Conservation (phyloP, 2,329 filamentous ascomycete genomes). For the Aspergillus udagawae region DNA sequence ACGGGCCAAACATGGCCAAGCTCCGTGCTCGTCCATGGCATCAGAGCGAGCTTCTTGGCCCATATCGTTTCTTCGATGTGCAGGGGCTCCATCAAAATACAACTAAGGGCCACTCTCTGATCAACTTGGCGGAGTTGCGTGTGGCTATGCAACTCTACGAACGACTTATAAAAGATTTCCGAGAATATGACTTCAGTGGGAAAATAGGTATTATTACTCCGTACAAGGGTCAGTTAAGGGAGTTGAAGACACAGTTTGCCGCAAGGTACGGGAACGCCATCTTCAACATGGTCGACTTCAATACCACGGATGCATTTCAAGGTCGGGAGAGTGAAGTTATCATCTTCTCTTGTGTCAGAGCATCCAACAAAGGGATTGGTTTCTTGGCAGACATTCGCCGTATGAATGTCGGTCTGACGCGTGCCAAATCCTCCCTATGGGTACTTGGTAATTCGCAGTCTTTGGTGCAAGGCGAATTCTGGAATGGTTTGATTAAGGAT, state of each 20-base stretch:
- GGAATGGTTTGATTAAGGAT: slow-evolving; percentile 81
- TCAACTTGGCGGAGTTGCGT: slow-evolving; percentile 83
- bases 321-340: slow-evolving; percentile 96
- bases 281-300: slow-evolving; percentile 83
- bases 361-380: slow-evolving; percentile 87
- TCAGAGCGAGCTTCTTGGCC: slow-evolving; percentile 70
- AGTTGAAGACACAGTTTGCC: slow-evolving; percentile 72
- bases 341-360: slow-evolving; percentile 97
- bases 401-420: slow-evolving; percentile 98
- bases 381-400: slow-evolving; percentile 97
- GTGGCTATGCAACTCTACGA: slow-evolving; percentile 83
- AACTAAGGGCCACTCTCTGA: slow-evolving; percentile 79
- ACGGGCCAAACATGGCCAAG: slow-evolving; percentile 76
- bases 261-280: slow-evolving; percentile 70
- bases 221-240: slow-evolving; percentile 87
- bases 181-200: slow-evolving; percentile 63
- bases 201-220: slow-evolving; percentile 97
- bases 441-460: slow-evolving; percentile 90
- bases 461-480: slow-evolving; percentile 82
- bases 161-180: slow-evolving; percentile 70
- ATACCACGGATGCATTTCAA: slow-evolving; percentile 97
- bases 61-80: slow-evolving; percentile 97
- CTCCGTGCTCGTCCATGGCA: slow-evolving; percentile 84
- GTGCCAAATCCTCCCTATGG: slow-evolving; percentile 95
- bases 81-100: slow-evolving; percentile 79